Percentiles rank a stretch among this genome's conserved stretches.
phyloP scores from a whole-genome alignment of 2,329 filamentous ascomycete species.

The Shiraia sp. region DNA sequence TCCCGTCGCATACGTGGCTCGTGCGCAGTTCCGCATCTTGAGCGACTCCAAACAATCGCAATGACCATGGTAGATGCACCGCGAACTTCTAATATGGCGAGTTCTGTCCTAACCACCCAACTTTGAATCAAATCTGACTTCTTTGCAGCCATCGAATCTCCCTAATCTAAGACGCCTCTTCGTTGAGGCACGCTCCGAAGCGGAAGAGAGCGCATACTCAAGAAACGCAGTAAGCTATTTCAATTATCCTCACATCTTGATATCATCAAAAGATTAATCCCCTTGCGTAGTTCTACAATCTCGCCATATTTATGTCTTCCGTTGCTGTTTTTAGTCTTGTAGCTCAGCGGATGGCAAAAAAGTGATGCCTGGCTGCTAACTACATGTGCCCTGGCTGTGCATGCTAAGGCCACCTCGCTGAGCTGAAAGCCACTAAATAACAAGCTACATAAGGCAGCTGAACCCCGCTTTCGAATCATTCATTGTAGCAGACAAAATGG shows the following conservation, averaged over 20 bases:
- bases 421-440: too few species aligned
- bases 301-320: slow-evolving; percentile 94
- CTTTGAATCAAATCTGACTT: slow-evolving; percentile 1
- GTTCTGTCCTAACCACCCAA: not conserved
- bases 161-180: slow-evolving; percentile 96
- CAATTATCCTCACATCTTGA: not conserved
- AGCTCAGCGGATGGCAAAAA: slow-evolving; percentile 75
- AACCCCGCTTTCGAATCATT: too few species aligned
- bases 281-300: slow-evolving; percentile 82
- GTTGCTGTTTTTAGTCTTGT: slow-evolving; percentile 92
- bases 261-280: not conserved
- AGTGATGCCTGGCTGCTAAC: slow-evolving; percentile 17
- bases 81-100: slow-evolving; percentile 20
- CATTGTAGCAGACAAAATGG: too few species aligned
- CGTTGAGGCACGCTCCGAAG: slow-evolving; percentile 88
- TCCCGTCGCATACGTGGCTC: slow-evolving; percentile 5
- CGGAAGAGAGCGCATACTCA: slow-evolving; percentile 93
- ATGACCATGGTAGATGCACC: not conserved
- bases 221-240: slow-evolving; percentile 76
- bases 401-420: slow-evolving; percentile 1
- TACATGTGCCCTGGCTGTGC: too few species aligned
- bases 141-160: slow-evolving; percentile 68
- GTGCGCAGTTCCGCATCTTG: slow-evolving; percentile 1
- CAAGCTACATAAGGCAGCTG: too few species aligned
- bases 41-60: too few species aligned